Conservation (phyloP, 805 yeast genomes). For the Yarrowia sp. region DNA sequence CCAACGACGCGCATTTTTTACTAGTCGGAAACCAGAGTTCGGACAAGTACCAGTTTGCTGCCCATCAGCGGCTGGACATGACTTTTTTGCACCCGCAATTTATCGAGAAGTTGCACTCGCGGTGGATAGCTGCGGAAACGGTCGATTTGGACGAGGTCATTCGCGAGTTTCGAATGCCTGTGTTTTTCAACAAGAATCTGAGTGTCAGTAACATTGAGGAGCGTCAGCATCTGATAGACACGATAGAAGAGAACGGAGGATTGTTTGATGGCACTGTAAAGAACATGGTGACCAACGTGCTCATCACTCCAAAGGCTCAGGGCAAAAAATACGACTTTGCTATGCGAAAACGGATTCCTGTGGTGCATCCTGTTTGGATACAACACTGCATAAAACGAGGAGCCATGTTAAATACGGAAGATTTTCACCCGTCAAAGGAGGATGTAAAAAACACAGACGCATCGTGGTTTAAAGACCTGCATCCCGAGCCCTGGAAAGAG, state of each 20-base stretch:
- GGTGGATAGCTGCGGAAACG: conserved; percentile 55
- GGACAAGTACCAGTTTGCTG: conserved; percentile 52
- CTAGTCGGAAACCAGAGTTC: conserved; percentile 53
- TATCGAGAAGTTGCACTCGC: conserved; percentile 45
- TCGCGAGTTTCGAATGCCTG: conserved; percentile 1
- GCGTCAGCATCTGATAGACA: conserved; percentile 31
- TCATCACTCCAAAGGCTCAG: conserved; percentile 34
- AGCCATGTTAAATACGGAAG: conserved; percentile 42
- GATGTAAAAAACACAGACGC: neutral
- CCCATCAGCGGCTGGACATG: conserved; percentile 48
- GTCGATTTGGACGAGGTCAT: conserved; percentile 29
- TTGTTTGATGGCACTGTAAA: conserved; percentile 31
- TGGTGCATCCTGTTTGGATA: conserved; percentile 47
- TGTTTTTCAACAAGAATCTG: neutral
- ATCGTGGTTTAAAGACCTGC: neutral
- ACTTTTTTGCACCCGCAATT: conserved; percentile 50
- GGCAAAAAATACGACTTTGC: conserved; percentile 43
- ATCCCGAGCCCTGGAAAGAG: neutral
- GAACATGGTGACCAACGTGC: conserved; percentile 30
- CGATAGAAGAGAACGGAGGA: conserved; percentile 40
- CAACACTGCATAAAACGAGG: conserved; percentile 42
- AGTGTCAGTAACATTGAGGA: conserved; percentile 26
- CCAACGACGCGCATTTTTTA: conserved; percentile 50
- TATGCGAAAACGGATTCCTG: conserved; percentile 40
- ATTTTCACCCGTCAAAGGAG: conserved; percentile 35